These are phyloP conservation scores for Chamaecyparis obtusa DNA, from an alignment of 75 land plant species.

Conservation along the genomic window DNA sequence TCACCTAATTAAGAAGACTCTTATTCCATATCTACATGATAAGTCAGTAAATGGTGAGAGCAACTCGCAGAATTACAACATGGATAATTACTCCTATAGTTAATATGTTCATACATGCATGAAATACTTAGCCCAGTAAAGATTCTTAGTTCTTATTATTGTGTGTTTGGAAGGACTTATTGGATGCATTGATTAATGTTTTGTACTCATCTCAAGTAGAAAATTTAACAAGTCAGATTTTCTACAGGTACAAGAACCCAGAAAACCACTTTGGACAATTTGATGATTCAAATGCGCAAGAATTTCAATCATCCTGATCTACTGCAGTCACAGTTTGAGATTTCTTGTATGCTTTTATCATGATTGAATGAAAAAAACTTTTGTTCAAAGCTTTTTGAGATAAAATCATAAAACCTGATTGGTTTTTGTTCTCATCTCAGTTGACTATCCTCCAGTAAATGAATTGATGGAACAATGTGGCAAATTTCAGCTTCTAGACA, in stretches of 20 bases:
- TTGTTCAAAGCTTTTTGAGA: background rate
- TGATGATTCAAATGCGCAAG: conserved; percentile 42
- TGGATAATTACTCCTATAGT: background rate
- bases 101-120: background rate
- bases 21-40: conserved; percentile 28
- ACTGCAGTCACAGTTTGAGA: conserved; percentile 30
- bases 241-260: conserved; percentile 32
- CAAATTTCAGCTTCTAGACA: conserved; percentile 78
- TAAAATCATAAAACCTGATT: background rate
- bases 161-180: background rate
- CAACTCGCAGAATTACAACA: background rate
- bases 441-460: conserved; percentile 71
- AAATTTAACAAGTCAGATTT: background rate
- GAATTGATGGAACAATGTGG: conserved; percentile 84
- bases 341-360: conserved; percentile 1
- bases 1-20: conserved; percentile 25
- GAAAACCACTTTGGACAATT: conserved; percentile 48
- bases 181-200: background rate
- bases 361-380: background rate
- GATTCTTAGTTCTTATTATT: background rate
- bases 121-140: background rate
- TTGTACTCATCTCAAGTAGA: background rate
- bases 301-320: conserved; percentile 57
- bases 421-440: conserved; percentile 25
- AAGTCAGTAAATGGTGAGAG: conserved; percentile 9